Conservation (phyloP, 1,284 basidiomycete genomes). For the Chalciporus sp. region DNA sequence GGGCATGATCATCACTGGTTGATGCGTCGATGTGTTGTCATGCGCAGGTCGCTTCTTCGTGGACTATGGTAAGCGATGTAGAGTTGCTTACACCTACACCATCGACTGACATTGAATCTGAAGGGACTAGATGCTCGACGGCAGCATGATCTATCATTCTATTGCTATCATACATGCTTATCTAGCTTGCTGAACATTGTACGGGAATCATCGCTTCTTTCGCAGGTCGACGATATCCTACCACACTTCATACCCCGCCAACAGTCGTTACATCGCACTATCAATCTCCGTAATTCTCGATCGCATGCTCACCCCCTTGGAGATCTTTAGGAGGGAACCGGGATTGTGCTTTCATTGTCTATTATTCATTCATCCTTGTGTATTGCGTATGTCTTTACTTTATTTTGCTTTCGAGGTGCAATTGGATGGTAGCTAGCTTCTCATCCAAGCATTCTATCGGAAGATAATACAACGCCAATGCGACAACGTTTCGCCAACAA, state of each 20-base stretch:
- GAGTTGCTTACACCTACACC: background rate
- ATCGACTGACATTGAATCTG: slow-evolving; percentile 3
- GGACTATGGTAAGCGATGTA: slow-evolving; percentile 25
- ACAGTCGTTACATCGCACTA: slow-evolving; percentile 32
- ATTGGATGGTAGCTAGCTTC: slow-evolving; percentile 12
- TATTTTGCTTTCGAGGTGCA: slow-evolving; percentile 30
- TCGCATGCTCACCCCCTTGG: slow-evolving; percentile 5
- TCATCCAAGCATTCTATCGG: slow-evolving; percentile 7
- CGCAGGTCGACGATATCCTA: slow-evolving; percentile 37
- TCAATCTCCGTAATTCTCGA: slow-evolving; percentile 14
- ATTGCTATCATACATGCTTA: slow-evolving; percentile 38
- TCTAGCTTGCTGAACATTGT: slow-evolving; percentile 35
- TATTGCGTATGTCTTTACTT: slow-evolving; percentile 35
- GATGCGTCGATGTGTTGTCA: slow-evolving; percentile 19
- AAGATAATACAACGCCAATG: slow-evolving; percentile 26
- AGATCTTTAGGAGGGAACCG: slow-evolving; percentile 10
- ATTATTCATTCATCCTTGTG: slow-evolving; percentile 33
- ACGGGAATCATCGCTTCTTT: slow-evolving; percentile 32
- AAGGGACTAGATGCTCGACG: slow-evolving; percentile 32
- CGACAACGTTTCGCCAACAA: background rate
- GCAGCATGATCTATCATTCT: slow-evolving; percentile 36
- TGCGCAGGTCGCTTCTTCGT: slow-evolving; percentile 32
- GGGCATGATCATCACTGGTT: slow-evolving; percentile 30
- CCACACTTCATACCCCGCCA: slow-evolving; percentile 26
- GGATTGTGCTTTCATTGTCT: slow-evolving; percentile 25